phyloP scores from a whole-genome alignment of 129 eudicot genomes.

The Arctium lappa region DNA sequence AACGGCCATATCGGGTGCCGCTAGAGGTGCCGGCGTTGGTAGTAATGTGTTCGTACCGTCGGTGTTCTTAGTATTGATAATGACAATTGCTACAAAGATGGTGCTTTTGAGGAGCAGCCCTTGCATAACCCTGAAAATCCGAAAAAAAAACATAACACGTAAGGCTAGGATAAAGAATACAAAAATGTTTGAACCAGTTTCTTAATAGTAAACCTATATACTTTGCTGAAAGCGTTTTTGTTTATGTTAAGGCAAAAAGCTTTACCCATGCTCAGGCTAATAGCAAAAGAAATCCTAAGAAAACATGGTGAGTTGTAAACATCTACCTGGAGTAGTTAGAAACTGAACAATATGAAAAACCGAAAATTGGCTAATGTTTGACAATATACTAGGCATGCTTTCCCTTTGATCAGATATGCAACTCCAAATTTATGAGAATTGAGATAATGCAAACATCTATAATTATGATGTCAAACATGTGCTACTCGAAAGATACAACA shows the following conservation, averaged over 20 bases:
- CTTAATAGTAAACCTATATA: neutral
- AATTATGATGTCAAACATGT: too few species aligned
- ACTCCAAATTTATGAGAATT: too few species aligned
- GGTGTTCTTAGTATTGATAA: too few species aligned
- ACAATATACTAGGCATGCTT: too few species aligned
- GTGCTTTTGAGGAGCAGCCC: too few species aligned
- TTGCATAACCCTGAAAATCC: constrained; percentile 89
- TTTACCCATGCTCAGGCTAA: neutral
- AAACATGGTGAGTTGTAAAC: neutral
- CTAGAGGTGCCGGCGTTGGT: neutral
- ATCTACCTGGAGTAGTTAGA: neutral
- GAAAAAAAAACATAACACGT: constrained; percentile 14
- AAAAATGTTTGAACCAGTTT: neutral
- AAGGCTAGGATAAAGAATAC: neutral
- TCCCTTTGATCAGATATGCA: too few species aligned
- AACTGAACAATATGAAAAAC: neutral
- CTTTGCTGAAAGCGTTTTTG: neutral
- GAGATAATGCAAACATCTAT: too few species aligned
- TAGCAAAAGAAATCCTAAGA: neutral
- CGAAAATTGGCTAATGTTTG: neutral
- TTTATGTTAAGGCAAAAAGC: neutral
- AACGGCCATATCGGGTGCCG: constrained; percentile 47
- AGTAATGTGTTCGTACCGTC: too few species aligned
- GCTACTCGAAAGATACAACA: too few species aligned
- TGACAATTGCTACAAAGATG: too few species aligned